Conservation (phyloP, 345 rosid genomes). For the Gossypium longicalyx region DNA sequence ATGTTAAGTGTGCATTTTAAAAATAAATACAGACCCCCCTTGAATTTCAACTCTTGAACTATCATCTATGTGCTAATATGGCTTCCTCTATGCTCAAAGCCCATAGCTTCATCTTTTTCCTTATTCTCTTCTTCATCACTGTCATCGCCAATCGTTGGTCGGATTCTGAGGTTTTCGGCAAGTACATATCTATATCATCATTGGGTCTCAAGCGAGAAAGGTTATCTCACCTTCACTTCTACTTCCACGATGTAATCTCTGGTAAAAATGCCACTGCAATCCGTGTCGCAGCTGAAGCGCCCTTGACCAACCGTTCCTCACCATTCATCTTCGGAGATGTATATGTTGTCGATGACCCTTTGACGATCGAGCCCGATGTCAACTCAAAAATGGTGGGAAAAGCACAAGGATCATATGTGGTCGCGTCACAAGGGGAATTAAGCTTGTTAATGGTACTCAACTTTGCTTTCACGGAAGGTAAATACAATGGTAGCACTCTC, state of each 20-base stretch:
- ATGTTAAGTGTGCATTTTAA: background rate
- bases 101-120: background rate
- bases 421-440: background rate
- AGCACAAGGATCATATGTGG: constrained; percentile 1
- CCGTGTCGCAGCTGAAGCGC: background rate
- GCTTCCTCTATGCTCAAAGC: background rate
- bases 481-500: background rate
- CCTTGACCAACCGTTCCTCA: background rate
- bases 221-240: constrained; percentile 11
- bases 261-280: background rate
- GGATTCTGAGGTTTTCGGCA: background rate
- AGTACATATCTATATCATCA: background rate
- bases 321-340: background rate
- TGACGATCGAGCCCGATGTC: background rate
- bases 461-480: background rate
- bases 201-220: constrained; percentile 4
- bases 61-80: background rate
- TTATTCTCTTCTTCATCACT: too few relatives aligned
- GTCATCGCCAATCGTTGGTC: background rate
- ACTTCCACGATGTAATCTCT: background rate
- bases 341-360: background rate
- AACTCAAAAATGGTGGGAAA: constrained; percentile 2
- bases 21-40: too few relatives aligned
- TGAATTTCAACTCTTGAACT: background rate
- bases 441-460: constrained; percentile 10